These are phyloP conservation scores for Sordariomycetes sp. DNA, from an alignment of 2,329 filamentous ascomycete genomes.

Conservation along the genomic window DNA sequence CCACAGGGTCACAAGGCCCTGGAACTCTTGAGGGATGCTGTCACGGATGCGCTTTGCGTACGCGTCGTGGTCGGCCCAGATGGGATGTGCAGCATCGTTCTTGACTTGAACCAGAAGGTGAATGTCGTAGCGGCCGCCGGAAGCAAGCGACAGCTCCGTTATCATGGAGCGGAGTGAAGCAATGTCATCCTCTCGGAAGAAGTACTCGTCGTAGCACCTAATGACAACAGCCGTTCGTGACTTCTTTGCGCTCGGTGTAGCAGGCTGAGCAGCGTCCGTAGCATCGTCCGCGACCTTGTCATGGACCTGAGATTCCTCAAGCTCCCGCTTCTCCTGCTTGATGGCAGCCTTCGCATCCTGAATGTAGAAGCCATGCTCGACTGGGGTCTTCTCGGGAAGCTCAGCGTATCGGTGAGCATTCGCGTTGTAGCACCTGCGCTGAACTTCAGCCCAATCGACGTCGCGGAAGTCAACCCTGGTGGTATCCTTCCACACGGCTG, in stretches of 20 bases:
- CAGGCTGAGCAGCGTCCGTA: not conserved
- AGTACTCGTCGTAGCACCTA: constrained; percentile 71
- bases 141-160: constrained; percentile 69
- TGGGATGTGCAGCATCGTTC: constrained; percentile 61
- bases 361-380: constrained; percentile 43
- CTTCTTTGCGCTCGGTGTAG: constrained; percentile 8
- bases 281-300: constrained; percentile 2
- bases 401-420: constrained; percentile 63
- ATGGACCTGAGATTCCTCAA: constrained; percentile 3
- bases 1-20: constrained; percentile 83
- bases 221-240: constrained; percentile 65
- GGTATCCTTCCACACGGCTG: constrained; percentile 64
- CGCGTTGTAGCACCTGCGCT: constrained; percentile 61
- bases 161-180: constrained; percentile 79
- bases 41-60: constrained; percentile 61
- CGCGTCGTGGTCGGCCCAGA: constrained; percentile 66
- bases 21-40: constrained; percentile 74
- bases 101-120: constrained; percentile 81
- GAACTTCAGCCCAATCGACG: constrained; percentile 71
- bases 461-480: constrained; percentile 68
- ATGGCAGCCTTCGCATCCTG: constrained; percentile 16
- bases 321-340: constrained; percentile 9
- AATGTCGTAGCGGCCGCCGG: constrained; percentile 79
- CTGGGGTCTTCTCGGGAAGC: constrained; percentile 26
- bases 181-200: constrained; percentile 72